Percentiles rank a stretch among this genome's conserved stretches.
These are phyloP conservation scores for Rhizoctonia solani DNA, from an alignment of 1,284 basidiomycete genomes.

Conservation along the genomic window DNA sequence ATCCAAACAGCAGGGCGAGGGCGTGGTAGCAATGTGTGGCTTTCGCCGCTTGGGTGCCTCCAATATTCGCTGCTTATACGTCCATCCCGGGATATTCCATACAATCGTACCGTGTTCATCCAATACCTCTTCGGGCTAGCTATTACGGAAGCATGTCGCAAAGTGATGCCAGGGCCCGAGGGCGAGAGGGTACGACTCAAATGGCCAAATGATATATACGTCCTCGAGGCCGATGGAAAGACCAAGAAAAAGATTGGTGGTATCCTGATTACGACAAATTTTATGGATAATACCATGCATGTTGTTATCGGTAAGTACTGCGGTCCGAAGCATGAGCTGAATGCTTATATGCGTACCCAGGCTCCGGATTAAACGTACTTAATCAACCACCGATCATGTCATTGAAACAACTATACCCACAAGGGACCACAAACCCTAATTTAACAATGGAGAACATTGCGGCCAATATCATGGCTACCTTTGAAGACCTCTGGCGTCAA, in stretches of 20 bases:
- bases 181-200: conserved; percentile 78
- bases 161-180: conserved; percentile 55
- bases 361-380: conserved; percentile 88
- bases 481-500: conserved; percentile 76
- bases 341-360: conserved; percentile 49
- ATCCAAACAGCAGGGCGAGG: conserved; percentile 89
- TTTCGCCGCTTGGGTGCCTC: conserved; percentile 89
- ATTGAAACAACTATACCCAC: conserved; percentile 64
- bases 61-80: conserved; percentile 83
- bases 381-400: conserved; percentile 86
- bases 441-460: conserved; percentile 76
- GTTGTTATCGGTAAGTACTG: conserved; percentile 73
- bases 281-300: conserved; percentile 65
- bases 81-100: conserved; percentile 43
- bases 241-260: conserved; percentile 82
- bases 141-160: conserved; percentile 80
- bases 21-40: conserved; percentile 88
- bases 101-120: conserved; percentile 83
- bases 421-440: conserved; percentile 44
- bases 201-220: conserved; percentile 98
- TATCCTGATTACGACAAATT: conserved; percentile 89
- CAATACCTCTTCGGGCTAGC: conserved; percentile 94
- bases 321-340: neutral
- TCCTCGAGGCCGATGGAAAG: conserved; percentile 51
- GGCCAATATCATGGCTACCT: conserved; percentile 76